Percentiles rank a stretch among this genome's conserved stretches.
These are phyloP conservation scores for Penicillium canescens DNA, from an alignment of 495 filamentous ascomycete species.

Conservation along the genomic window DNA sequence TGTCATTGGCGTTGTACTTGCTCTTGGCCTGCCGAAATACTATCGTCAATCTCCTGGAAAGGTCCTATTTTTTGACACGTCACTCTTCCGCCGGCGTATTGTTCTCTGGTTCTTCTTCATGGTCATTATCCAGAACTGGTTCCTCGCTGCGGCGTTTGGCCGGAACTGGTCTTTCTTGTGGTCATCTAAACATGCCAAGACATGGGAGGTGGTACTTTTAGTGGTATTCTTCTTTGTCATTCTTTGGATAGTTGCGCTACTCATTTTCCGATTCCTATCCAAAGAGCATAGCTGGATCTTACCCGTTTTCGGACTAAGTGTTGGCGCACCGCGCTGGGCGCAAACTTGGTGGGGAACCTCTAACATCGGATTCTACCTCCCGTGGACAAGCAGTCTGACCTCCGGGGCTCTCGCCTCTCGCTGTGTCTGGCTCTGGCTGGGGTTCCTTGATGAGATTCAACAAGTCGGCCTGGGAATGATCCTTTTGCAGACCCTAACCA, in stretches of 20 bases:
- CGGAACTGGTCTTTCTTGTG: constrained; percentile 65
- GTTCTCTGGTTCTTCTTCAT: constrained; percentile 56
- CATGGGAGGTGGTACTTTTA: constrained; percentile 54
- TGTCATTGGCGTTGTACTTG: constrained; percentile 52
- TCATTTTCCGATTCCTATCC: constrained; percentile 47
- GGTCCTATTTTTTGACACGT: constrained; percentile 32
- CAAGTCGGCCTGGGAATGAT: constrained; percentile 66
- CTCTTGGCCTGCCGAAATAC: constrained; percentile 61
- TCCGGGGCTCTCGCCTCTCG: constrained; percentile 54
- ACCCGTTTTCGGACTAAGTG: constrained; percentile 65
- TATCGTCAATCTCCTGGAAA: constrained; percentile 47
- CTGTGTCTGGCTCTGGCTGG: constrained; percentile 65
- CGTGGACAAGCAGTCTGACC: constrained; percentile 53
- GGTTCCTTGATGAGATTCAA: constrained; percentile 63
- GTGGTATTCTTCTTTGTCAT: constrained; percentile 59
- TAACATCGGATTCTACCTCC: constrained; percentile 58
- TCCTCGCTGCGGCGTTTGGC: constrained; percentile 60
- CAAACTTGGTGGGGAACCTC: constrained; percentile 66
- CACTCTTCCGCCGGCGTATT: constrained; percentile 58
- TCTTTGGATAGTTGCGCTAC: constrained; percentile 54
- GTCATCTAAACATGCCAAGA: constrained; percentile 48
- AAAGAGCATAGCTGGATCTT: constrained; percentile 63
- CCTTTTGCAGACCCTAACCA: constrained; percentile 60
- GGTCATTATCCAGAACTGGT: constrained; percentile 69
- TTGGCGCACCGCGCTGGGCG: constrained; percentile 63